Evolutionary conservation across 148 eudicot genomes (phyloP).

Genomic region (Chenopodium album): DNA sequence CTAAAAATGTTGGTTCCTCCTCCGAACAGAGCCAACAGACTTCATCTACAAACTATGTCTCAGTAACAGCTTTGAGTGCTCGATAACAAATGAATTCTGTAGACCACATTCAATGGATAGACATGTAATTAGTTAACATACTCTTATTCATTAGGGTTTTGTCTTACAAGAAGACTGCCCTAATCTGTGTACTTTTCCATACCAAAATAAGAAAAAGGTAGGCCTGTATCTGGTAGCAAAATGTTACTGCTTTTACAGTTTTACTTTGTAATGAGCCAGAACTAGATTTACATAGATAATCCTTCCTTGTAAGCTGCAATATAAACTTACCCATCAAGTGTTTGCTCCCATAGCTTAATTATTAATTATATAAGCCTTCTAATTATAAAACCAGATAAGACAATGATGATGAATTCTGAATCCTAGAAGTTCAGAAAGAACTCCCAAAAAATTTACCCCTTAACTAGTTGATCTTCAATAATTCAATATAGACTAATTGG

Average conservation of each 20-base stretch:
- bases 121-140: background rate
- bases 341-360: background rate
- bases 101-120: background rate
- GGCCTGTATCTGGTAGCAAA: background rate
- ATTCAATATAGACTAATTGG: background rate
- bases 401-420: background rate
- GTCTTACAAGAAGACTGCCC: background rate
- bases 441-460: background rate
- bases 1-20: background rate
- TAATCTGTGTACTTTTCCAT: background rate
- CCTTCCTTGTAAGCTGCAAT: background rate
- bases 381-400: background rate
- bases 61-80: slow-evolving; percentile 13
- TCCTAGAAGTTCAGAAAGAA: background rate
- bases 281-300: background rate
- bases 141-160: background rate
- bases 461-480: background rate
- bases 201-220: background rate
- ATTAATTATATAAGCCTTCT: background rate
- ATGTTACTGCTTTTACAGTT: background rate
- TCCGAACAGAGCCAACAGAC: slow-evolving; percentile 13
- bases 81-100: background rate
- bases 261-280: background rate
- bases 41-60: background rate
- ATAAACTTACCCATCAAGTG: no score